Evolutionary conservation across 345 rosid genomes (phyloP).

Genomic region (Camelina sativa): DNA sequence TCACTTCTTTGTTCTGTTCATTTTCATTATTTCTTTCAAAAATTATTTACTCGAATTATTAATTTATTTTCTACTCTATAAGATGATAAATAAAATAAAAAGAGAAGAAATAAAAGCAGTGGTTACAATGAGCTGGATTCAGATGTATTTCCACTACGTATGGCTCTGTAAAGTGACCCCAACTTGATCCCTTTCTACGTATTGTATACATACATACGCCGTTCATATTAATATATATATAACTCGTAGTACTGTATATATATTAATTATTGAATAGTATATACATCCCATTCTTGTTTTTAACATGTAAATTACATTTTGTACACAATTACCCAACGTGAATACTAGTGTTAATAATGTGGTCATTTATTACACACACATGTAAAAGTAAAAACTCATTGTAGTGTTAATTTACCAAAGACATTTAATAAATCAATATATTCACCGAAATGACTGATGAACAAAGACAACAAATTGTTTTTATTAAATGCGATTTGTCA

Average conservation of each 20-base stretch:
- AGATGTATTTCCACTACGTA: slow-evolving; percentile 47
- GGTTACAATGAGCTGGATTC: slow-evolving; percentile 50
- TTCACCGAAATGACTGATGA: slow-evolving; percentile 20
- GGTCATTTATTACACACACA: background rate
- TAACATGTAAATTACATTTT: background rate
- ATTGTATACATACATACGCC: slow-evolving; percentile 23
- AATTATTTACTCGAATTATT: slow-evolving; percentile 19
- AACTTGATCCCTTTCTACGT: slow-evolving; percentile 44
- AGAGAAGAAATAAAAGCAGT: slow-evolving; percentile 36
- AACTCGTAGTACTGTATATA: background rate
- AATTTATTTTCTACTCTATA: background rate
- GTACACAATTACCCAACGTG: slow-evolving; percentile 1
- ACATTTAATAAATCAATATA: background rate
- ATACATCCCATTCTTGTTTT: background rate
- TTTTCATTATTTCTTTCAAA: slow-evolving; percentile 8
- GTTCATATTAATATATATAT: background rate
- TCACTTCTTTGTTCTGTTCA: background rate
- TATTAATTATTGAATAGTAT: background rate
- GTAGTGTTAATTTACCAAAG: background rate
- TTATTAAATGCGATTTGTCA: slow-evolving; percentile 28
- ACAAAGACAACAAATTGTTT: background rate
- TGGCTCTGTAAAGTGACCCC: slow-evolving; percentile 46
- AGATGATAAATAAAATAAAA: slow-evolving; percentile 10
- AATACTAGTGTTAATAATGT: background rate
- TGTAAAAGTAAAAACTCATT: slow-evolving; percentile 7